These are phyloP conservation scores for Hibiscus syriacus DNA, from an alignment of 345 rosid genomes.

Conservation along the genomic window DNA sequence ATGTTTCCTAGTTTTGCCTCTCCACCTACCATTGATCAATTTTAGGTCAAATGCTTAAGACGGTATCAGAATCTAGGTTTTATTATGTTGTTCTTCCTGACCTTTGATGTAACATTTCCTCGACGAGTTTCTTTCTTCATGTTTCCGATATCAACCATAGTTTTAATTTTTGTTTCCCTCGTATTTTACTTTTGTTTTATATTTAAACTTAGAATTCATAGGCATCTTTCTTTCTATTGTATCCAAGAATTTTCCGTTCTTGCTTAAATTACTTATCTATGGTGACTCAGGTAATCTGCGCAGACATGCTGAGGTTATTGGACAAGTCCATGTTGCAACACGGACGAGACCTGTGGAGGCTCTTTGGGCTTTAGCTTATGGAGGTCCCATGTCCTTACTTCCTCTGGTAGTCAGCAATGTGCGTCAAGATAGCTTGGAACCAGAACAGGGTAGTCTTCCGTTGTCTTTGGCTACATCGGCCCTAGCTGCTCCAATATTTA, in stretches of 20 bases:
- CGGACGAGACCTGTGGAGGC: conserved; percentile 86
- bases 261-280: conserved; percentile 13
- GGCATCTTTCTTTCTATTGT: not conserved
- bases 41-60: not conserved
- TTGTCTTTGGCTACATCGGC: conserved; percentile 56
- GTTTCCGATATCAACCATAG: not conserved
- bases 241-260: not conserved
- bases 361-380: conserved; percentile 92
- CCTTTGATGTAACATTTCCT: not conserved
- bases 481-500: conserved; percentile 87
- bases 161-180: not conserved
- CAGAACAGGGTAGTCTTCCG: conserved; percentile 49
- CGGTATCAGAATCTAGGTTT: not conserved
- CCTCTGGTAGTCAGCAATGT: conserved; percentile 73
- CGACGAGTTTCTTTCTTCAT: not conserved
- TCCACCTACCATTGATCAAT: not conserved
- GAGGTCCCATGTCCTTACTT: conserved; percentile 95
- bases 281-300: conserved; percentile 56
- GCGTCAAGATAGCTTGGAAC: conserved; percentile 68
- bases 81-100: not conserved
- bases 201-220: not conserved
- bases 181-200: not conserved
- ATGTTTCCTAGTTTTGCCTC: not conserved
- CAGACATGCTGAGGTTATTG: conserved; percentile 96
- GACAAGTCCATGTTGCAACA: conserved; percentile 92